These are phyloP conservation scores for Hypoxylon crocopeplum DNA, from an alignment of 495 filamentous ascomycete species.

Conservation along the genomic window DNA sequence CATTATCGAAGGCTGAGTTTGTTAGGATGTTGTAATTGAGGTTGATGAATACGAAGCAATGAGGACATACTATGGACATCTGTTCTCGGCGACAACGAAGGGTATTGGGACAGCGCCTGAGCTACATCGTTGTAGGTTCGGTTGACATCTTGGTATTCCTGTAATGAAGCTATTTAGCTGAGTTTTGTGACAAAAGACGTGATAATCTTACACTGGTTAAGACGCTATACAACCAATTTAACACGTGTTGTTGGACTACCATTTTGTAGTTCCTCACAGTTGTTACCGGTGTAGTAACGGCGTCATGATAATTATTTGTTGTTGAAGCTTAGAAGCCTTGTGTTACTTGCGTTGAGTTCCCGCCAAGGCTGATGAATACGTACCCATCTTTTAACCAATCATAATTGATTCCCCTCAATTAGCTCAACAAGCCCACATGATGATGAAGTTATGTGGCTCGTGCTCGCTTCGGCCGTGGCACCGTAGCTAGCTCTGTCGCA, in stretches of 20 bases:
- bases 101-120: slow-evolving; percentile 79
- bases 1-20: slow-evolving; percentile 81
- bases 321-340: slow-evolving; percentile 13
- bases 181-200: too few relatives aligned
- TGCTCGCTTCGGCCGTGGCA: too few relatives aligned
- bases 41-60: not conserved
- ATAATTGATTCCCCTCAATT: slow-evolving; percentile 6
- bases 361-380: slow-evolving; percentile 29
- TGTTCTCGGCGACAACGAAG: slow-evolving; percentile 86
- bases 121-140: slow-evolving; percentile 92
- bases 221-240: slow-evolving; percentile 95
- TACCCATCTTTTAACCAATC: slow-evolving; percentile 2
- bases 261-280: slow-evolving; percentile 58
- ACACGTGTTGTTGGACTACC: slow-evolving; percentile 82
- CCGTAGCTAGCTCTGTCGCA: too few relatives aligned
- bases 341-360: slow-evolving; percentile 8
- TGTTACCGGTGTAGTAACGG: not conserved
- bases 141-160: slow-evolving; percentile 94
- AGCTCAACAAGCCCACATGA: not conserved
- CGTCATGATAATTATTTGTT: too few relatives aligned
- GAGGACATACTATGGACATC: slow-evolving; percentile 86
- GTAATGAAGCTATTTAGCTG: not conserved
- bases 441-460: not conserved
- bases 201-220: slow-evolving; percentile 70
- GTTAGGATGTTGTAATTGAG: slow-evolving; percentile 8